These are phyloP conservation scores for Brassica carinata DNA, from an alignment of 345 rosid genomes.

Conservation along the genomic window DNA sequence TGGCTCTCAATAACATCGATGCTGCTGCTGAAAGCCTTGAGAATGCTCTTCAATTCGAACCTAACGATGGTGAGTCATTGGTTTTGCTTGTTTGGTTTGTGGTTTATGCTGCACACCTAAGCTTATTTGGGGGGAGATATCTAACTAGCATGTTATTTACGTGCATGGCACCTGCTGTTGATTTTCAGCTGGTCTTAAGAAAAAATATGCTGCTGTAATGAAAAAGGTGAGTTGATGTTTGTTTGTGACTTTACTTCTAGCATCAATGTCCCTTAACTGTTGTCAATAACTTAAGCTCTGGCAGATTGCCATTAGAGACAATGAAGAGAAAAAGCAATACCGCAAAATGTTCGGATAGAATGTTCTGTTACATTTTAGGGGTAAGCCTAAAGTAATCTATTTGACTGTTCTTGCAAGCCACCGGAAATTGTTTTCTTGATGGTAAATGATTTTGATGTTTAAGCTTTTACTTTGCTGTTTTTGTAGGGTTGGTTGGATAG, in stretches of 20 bases:
- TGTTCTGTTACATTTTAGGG: slow-evolving; percentile 23
- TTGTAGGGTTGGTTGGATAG: slow-evolving; percentile 41
- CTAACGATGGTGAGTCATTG: slow-evolving; percentile 68
- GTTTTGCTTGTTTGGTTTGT: neutral
- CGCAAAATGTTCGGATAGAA: slow-evolving; percentile 70
- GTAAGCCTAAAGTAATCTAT: slow-evolving; percentile 17
- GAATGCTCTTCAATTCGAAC: slow-evolving; percentile 85
- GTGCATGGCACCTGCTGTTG: slow-evolving; percentile 1
- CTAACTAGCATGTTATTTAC: neutral
- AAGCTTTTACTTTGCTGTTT: neutral
- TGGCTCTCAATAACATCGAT: slow-evolving; percentile 86
- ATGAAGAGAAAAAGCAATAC: slow-evolving; percentile 68
- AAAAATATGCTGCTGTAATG: slow-evolving; percentile 75
- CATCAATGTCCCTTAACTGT: too few species aligned
- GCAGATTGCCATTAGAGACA: slow-evolving; percentile 68
- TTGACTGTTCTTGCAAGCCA: neutral
- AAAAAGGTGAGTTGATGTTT: slow-evolving; percentile 60
- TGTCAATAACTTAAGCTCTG: neutral
- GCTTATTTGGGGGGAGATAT: neutral
- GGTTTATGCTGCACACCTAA: neutral
- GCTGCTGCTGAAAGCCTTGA: slow-evolving; percentile 89
- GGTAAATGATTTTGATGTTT: neutral
- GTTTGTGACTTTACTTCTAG: neutral
- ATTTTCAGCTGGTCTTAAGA: slow-evolving; percentile 75
- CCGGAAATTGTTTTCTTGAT: neutral